Evolutionary conservation across 2,329 filamentous ascomycete genomes (phyloP).

Genomic region (Colletotrichum sp.): DNA sequence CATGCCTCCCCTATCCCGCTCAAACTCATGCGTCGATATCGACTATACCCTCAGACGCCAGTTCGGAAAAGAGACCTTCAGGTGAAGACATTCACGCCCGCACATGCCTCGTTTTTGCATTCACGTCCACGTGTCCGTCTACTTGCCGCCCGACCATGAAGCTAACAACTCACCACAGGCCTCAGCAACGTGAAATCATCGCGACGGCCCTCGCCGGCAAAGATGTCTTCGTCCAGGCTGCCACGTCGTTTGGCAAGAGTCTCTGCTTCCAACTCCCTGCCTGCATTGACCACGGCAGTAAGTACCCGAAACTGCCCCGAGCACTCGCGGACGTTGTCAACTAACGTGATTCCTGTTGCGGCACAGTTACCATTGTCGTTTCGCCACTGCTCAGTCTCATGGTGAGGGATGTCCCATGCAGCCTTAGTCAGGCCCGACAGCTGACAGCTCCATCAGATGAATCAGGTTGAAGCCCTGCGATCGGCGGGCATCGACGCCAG

Average conservation of each 20-base stretch:
- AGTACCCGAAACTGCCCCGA: slow-evolving; percentile 36
- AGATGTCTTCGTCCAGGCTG: slow-evolving; percentile 93
- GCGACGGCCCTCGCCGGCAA: slow-evolving; percentile 78
- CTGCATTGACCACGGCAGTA: slow-evolving; percentile 84
- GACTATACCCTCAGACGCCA: slow-evolving; percentile 77
- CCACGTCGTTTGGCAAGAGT: slow-evolving; percentile 90
- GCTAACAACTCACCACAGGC: slow-evolving; percentile 36
- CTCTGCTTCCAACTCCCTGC: slow-evolving; percentile 92
- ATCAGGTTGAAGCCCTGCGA: slow-evolving; percentile 84
- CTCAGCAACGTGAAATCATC: slow-evolving; percentile 88
- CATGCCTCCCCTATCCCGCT: slow-evolving; percentile 49
- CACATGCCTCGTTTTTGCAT: neutral
- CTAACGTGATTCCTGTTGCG: slow-evolving; percentile 21
- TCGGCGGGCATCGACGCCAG: slow-evolving; percentile 79
- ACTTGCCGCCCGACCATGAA: slow-evolving; percentile 43
- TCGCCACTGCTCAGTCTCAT: slow-evolving; percentile 90
- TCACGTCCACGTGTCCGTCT: neutral
- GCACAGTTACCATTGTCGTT: slow-evolving; percentile 82
- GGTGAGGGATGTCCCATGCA: slow-evolving; percentile 50
- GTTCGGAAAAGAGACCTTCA: slow-evolving; percentile 76
- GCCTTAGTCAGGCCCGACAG: neutral
- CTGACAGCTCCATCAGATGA: slow-evolving; percentile 64
- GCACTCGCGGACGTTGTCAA: slow-evolving; percentile 16
- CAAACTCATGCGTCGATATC: slow-evolving; percentile 64
- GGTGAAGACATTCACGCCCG: slow-evolving; percentile 49